These are phyloP conservation scores for Zalaria sp. DNA, from an alignment of 2,329 filamentous ascomycete genomes.

Conservation along the genomic window DNA sequence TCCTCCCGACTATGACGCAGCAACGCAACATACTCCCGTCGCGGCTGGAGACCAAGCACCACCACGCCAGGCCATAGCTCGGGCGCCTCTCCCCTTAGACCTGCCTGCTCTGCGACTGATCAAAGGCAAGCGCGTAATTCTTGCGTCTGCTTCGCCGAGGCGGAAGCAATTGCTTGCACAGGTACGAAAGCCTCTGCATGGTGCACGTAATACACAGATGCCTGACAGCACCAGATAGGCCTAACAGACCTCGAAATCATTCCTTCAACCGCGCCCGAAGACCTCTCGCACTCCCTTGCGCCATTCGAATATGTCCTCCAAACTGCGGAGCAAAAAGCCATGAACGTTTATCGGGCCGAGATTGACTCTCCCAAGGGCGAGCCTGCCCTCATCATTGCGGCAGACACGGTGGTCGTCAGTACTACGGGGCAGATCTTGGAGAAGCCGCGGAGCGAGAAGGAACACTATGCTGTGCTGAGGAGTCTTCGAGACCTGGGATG, in stretches of 20 bases:
- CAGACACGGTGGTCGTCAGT: conserved; percentile 82
- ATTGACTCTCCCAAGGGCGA: conserved; percentile 49
- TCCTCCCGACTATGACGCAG: conserved; percentile 28
- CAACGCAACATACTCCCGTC: conserved; percentile 10
- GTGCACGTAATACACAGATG: background rate
- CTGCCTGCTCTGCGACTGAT: conserved; percentile 68
- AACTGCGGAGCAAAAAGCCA: conserved; percentile 72
- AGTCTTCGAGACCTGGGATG: conserved; percentile 44
- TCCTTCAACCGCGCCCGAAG: conserved; percentile 71
- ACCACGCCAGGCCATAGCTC: conserved; percentile 17
- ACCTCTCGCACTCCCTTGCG: conserved; percentile 65
- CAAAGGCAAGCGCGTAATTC: conserved; percentile 65
- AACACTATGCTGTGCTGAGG: conserved; percentile 75
- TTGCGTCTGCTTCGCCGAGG: conserved; percentile 80
- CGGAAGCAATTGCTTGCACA: conserved; percentile 67
- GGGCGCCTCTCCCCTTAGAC: conserved; percentile 53
- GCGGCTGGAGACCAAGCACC: conserved; percentile 10
- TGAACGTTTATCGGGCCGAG: conserved; percentile 53
- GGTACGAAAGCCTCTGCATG: conserved; percentile 24
- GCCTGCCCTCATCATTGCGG: conserved; percentile 72
- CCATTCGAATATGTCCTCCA: conserved; percentile 85
- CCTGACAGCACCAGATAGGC: conserved; percentile 44
- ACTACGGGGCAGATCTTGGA: conserved; percentile 69
- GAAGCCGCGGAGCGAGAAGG: conserved; percentile 70
- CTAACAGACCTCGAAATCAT: conserved; percentile 70